Evolutionary conservation across 1,139 yeast species (phyloP).

Genomic region (Ogataea hybrid): DNA sequence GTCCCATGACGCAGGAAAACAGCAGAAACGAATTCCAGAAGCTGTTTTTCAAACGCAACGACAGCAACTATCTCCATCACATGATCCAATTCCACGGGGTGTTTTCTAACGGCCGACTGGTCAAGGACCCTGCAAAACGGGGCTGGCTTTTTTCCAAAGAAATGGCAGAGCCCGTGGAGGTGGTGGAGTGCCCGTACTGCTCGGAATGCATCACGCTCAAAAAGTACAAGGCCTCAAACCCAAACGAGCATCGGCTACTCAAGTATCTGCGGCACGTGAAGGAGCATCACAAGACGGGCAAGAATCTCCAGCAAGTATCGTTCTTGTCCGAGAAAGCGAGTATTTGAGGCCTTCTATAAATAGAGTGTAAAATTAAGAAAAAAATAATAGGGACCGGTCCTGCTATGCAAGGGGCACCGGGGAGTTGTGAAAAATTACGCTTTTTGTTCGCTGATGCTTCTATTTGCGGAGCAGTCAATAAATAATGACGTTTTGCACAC

Average conservation of each 20-base stretch:
- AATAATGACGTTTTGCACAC: no score
- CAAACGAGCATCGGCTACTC: conserved; percentile 21
- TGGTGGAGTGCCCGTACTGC: conserved; percentile 26
- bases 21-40: conserved; percentile 15
- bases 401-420: neutral
- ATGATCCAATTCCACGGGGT: conserved; percentile 31
- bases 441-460: no score
- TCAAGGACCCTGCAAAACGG: conserved; percentile 21
- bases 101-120: conserved; percentile 27
- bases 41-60: conserved; percentile 25
- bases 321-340: conserved; percentile 8
- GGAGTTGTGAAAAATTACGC: neutral
- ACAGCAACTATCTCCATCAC: conserved; percentile 29
- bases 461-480: no score
- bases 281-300: conserved; percentile 25
- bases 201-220: conserved; percentile 19
- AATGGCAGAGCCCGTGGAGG: conserved; percentile 17
- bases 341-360: neutral
- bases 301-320: conserved; percentile 20
- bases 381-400: neutral
- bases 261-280: conserved; percentile 27
- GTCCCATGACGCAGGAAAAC: conserved; percentile 19
- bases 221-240: conserved; percentile 17
- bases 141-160: conserved; percentile 19
- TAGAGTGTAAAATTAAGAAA: neutral